A percentile compares a stretch with the other conserved stretches of the same genome.
phyloP scores from a whole-genome alignment of 2,329 filamentous ascomycete genomes.

The Phoma sp. region DNA sequence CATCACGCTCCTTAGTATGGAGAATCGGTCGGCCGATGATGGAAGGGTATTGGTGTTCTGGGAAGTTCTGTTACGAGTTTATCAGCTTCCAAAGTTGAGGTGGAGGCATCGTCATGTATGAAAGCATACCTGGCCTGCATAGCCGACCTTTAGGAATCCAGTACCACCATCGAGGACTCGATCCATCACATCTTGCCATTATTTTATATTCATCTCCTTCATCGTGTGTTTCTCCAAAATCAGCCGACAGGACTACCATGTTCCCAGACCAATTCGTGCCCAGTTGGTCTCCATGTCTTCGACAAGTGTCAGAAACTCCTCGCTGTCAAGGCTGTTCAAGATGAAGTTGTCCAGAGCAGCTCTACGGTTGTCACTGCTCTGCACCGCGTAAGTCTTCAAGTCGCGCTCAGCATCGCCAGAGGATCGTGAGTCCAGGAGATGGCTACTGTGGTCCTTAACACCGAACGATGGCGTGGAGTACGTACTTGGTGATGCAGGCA shows the following conservation, averaged over 20 bases:
- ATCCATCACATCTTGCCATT: slow-evolving; percentile 7
- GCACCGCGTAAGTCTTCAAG: slow-evolving; percentile 45
- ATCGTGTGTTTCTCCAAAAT: neutral
- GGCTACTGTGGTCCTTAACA: neutral
- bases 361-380: slow-evolving; percentile 50
- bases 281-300: slow-evolving; percentile 58
- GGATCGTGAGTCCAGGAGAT: neutral
- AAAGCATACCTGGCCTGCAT: slow-evolving; percentile 78
- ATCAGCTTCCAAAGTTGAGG: slow-evolving; percentile 12
- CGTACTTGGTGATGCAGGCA: neutral
- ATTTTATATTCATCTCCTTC: neutral
- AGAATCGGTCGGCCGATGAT: slow-evolving; percentile 98
- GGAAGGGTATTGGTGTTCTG: slow-evolving; percentile 96
- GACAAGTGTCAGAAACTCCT: slow-evolving; percentile 58
- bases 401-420: slow-evolving; percentile 10
- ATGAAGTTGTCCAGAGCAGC: slow-evolving; percentile 58
- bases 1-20: slow-evolving; percentile 87
- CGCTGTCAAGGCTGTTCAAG: slow-evolving; percentile 56
- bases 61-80: slow-evolving; percentile 76
- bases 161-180: slow-evolving; percentile 63
- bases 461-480: slow-evolving; percentile 14
- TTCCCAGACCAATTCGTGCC: slow-evolving; percentile 40
- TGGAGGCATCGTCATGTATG: no score
- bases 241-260: neutral
- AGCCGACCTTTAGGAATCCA: slow-evolving; percentile 99